Evolutionary conservation across 345 rosid species (phyloP), one percentile per base, ranked within the genome.

Genomic region (Eucalyptus marginata): DNA sequence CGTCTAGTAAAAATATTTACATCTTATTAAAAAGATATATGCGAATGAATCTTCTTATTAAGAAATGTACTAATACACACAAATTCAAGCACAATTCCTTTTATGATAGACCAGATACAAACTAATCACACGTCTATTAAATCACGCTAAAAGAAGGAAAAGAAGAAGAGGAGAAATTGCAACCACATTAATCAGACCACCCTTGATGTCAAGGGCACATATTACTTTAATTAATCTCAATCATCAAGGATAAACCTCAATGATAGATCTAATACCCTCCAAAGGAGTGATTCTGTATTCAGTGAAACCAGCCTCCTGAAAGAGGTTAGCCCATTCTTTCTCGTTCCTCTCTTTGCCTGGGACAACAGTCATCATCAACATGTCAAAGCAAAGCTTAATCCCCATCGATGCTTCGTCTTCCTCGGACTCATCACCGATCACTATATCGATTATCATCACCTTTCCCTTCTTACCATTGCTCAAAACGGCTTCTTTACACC

Each of bases 241-340:
- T 86, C 44, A 51, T 92, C 56, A 94, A 52, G 95, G 94, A 87
- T 92, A 92, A 87, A 94, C 92, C 91, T 94, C 94, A 86, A 95
- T 94, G 11, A 93, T 87, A 46, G 95, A 92, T 88, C 94, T 94
- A 24, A 93, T 25, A 58, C 94, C 94, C 36, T 92, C 51, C 13
- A 90, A 16, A 4, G 94, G 92, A 7, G 80, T 88, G n/a, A 94
- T 90, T 90, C 89, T 94, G 87, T 92, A 95, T 89, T 88, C 52
- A 36, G 80, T 86, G 80, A 93, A 93, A 44, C 94, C 93, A 49
- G 94, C 92, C 20, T 86, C 86, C 3, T 46, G 27, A 87, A 92
- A 94, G 40, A 94, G 92, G 15, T 66, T 88, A 20, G 88, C 91
- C 95, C 94, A 93, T 88, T 95, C 95, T 86, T 86, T 66, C 88